Conservation (phyloP, 116 monocot species). For the Zostera marina region DNA sequence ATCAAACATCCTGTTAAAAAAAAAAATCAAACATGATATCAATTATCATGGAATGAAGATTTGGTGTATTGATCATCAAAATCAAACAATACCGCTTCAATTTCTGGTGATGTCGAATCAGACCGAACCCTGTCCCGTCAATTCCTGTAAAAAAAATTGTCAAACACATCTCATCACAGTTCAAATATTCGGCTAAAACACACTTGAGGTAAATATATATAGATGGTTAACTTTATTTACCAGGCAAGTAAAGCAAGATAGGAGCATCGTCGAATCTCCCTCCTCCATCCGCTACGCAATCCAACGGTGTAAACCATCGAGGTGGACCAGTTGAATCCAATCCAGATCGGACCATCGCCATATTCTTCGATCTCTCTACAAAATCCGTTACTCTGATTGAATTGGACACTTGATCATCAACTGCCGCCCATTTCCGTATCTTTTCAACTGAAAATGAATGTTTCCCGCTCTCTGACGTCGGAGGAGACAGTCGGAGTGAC, state of each 20-base stretch:
- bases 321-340: slow-evolving; percentile 18
- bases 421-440: slow-evolving; percentile 5
- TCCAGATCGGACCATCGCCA: slow-evolving; percentile 11
- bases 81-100: slow-evolving; percentile 32
- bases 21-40: not conserved
- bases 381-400: slow-evolving; percentile 37
- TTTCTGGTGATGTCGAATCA: slow-evolving; percentile 61
- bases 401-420: slow-evolving; percentile 22
- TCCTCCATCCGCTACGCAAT: slow-evolving; percentile 19
- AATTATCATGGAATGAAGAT: not conserved
- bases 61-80: not conserved
- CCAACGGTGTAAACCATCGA: slow-evolving; percentile 78
- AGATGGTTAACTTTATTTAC: slow-evolving; percentile 12
- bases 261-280: slow-evolving; percentile 17
- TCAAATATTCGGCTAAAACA: too few relatives aligned
- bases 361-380: slow-evolving; percentile 31
- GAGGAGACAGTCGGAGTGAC: not conserved
- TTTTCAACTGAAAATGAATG: not conserved
- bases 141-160: slow-evolving; percentile 28
- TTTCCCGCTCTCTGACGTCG: not conserved
- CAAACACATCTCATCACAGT: too few relatives aligned
- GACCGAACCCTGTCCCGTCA: slow-evolving; percentile 65
- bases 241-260: slow-evolving; percentile 48
- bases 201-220: too few relatives aligned
- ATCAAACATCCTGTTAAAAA: slow-evolving; percentile 52